Conservation (phyloP, 108 stramenopile species). For the Discostella stelligeroides region DNA sequence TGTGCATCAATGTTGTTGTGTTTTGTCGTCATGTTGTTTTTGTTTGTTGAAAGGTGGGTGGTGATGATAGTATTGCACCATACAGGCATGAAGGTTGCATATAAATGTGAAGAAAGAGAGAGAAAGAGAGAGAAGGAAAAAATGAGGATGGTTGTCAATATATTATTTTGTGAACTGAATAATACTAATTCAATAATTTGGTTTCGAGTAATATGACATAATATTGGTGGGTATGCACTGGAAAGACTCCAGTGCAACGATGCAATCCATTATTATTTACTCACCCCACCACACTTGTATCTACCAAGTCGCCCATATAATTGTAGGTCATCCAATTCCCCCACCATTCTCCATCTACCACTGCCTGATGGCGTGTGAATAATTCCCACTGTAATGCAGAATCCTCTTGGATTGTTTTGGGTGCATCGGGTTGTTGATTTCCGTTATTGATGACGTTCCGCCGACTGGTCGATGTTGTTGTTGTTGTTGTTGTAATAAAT, state of each 20-base stretch:
- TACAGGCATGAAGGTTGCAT: no score
- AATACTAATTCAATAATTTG: no score
- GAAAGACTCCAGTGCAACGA: no score
- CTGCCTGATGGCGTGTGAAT: slow-evolving; percentile 76
- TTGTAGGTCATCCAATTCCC: slow-evolving; percentile 86
- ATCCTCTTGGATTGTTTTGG: slow-evolving; percentile 53
- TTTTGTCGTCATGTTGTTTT: no score
- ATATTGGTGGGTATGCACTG: no score
- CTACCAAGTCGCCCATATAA: slow-evolving; percentile 79
- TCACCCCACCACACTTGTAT: slow-evolving; percentile 70
- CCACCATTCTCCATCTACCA: slow-evolving; percentile 69
- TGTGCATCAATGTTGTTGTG: no score
- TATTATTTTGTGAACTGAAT: no score
- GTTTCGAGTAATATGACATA: no score
- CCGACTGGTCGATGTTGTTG: slow-evolving; percentile 1
- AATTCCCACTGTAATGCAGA: slow-evolving; percentile 81
- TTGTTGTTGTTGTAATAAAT: slow-evolving; percentile 14
- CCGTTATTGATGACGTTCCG: slow-evolving; percentile 5
- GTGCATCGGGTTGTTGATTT: slow-evolving; percentile 31
- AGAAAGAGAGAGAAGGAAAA: background rate
- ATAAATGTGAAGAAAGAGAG: background rate
- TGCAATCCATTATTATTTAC: no score
- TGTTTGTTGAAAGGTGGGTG: no score
- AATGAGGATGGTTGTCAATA: no score
- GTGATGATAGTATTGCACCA: no score